Evolutionary conservation across 2,329 filamentous ascomycete genomes (phyloP).

Genomic region (Fusarium sterilihyphosum): DNA sequence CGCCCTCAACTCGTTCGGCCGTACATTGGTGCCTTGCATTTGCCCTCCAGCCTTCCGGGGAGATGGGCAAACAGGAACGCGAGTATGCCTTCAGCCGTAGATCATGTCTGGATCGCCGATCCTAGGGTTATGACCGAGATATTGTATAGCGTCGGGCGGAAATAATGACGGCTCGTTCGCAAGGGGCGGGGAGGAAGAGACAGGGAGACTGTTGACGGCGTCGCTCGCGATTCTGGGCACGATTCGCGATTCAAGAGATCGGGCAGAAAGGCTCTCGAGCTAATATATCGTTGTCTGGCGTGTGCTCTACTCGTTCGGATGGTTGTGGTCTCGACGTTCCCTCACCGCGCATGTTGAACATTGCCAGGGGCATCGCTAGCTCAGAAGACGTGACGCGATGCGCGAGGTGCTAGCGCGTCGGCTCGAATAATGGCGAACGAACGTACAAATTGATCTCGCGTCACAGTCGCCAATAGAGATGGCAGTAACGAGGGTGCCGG

Average conservation of each 20-base stretch:
- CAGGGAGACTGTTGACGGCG: background rate
- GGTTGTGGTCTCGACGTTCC: background rate
- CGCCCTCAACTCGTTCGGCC: background rate
- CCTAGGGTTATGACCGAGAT: background rate
- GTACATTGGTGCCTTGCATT: background rate
- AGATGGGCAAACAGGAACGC: accelerated
- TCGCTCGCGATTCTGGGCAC: background rate
- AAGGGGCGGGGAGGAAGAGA: background rate
- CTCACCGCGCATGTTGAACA: accelerated
- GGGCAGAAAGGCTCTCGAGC: accelerated
- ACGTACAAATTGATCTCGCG: background rate
- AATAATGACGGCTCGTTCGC: background rate
- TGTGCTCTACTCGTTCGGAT: accelerated
- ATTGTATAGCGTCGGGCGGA: background rate
- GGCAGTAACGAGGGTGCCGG: background rate
- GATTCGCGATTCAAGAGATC: background rate
- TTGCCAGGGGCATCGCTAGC: background rate
- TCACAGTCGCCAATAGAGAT: accelerated
- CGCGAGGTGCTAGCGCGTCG: background rate
- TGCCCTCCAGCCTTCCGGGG: accelerated
- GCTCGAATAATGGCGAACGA: background rate
- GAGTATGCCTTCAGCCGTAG: accelerated
- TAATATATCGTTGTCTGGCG: background rate
- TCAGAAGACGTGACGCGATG: background rate
- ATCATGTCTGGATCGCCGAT: accelerated